A percentile compares a stretch with the other conserved stretches of the same genome.
These are phyloP conservation scores for Silene latifolia DNA, from an alignment of 148 eudicot genomes.

Conservation along the genomic window DNA sequence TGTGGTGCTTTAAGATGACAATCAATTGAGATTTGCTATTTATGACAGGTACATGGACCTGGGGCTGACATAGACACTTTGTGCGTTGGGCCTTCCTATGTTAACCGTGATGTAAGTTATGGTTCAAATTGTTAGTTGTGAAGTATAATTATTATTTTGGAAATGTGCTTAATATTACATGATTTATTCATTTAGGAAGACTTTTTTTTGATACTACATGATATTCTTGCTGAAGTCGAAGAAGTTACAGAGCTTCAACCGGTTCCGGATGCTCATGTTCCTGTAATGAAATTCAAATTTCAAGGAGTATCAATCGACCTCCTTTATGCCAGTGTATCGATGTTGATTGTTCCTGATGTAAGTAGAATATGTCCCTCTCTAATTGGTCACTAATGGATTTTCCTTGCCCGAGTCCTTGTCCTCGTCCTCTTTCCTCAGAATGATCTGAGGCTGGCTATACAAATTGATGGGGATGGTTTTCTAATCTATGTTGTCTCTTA, in stretches of 20 bases:
- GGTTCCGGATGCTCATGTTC: constrained; percentile 92
- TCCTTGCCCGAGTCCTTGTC: background rate
- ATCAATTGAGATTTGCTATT: background rate
- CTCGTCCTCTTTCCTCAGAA: background rate
- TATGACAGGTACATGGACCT: constrained; percentile 76
- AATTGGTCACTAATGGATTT: background rate
- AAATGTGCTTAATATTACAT: constrained; percentile 14
- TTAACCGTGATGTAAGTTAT: constrained; percentile 67
- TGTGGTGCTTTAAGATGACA: background rate
- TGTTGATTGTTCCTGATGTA: constrained; percentile 80
- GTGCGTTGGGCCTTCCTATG: constrained; percentile 88
- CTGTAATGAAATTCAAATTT: constrained; percentile 83
- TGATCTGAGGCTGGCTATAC: constrained; percentile 1
- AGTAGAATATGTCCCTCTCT: constrained; percentile 21
- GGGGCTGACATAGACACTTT: constrained; percentile 86
- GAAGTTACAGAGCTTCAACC: constrained; percentile 88
- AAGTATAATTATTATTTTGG: background rate
- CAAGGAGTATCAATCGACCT: constrained; percentile 80
- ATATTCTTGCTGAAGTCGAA: constrained; percentile 54
- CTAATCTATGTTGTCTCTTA: background rate
- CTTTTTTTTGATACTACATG: constrained; percentile 54
- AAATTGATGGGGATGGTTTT: background rate
- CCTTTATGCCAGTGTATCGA: constrained; percentile 73
- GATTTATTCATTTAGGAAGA: constrained; percentile 47
- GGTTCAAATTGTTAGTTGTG: background rate